These are phyloP conservation scores for Acanthamoeba sp. DNA, from an alignment of 208 protist genomes.

Conservation along the genomic window DNA sequence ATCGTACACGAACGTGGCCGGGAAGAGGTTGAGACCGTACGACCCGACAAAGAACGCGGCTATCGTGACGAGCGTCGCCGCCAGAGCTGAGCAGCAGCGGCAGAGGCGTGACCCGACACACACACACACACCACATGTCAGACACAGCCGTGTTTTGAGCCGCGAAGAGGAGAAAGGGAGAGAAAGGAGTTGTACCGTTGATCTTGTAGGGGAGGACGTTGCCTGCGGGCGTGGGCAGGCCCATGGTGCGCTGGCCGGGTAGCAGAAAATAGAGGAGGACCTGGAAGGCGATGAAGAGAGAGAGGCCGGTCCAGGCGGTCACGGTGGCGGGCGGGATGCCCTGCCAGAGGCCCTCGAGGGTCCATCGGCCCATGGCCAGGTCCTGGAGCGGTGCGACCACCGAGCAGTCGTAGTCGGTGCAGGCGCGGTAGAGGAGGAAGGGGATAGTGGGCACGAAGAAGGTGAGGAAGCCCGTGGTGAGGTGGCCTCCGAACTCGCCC, in stretches of 20 bases:
- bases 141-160: neutral
- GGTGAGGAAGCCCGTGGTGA: constrained; percentile 6
- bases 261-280: constrained; percentile 47
- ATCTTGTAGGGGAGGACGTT: constrained; percentile 76
- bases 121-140: neutral
- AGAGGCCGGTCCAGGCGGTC: constrained; percentile 32
- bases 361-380: constrained; percentile 1
- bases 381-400: constrained; percentile 1
- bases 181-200: constrained; percentile 57
- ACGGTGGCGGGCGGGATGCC: constrained; percentile 24
- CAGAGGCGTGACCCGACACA: neutral
- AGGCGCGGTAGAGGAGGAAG: constrained; percentile 49
- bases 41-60: constrained; percentile 71
- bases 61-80: constrained; percentile 37
- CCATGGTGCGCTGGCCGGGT: constrained; percentile 57
- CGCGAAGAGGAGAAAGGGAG: neutral
- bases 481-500: constrained; percentile 31
- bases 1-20: constrained; percentile 80
- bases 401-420: constrained; percentile 45
- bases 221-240: constrained; percentile 73
- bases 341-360: neutral
- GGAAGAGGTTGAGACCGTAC: constrained; percentile 69
- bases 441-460: constrained; percentile 63
- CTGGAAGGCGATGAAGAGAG: constrained; percentile 65
- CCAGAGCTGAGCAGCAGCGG: neutral